Conservation (phyloP, 2,329 filamentous ascomycete species). For the Nigrograna mackinnonii region DNA sequence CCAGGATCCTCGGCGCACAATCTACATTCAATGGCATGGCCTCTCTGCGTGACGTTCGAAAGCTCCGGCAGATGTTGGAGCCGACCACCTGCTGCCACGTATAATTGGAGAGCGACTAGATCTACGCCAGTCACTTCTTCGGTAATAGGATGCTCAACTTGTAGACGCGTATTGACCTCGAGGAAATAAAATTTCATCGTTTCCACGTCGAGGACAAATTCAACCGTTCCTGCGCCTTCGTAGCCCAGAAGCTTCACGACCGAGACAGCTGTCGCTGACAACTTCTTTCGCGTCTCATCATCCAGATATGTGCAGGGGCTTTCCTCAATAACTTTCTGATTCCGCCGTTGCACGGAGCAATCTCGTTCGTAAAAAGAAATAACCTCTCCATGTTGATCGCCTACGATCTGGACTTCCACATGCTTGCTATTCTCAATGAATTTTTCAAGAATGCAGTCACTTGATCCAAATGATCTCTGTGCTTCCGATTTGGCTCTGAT, state of each 20-base stretch:
- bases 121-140: conserved; percentile 60
- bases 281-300: conserved; percentile 63
- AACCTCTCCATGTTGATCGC: conserved; percentile 76
- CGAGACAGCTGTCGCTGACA: conserved; percentile 71
- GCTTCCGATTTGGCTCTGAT: background rate
- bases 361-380: conserved; percentile 87
- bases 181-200: conserved; percentile 75
- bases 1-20: conserved; percentile 64
- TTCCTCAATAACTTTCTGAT: conserved; percentile 92
- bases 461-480: background rate
- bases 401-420: conserved; percentile 90
- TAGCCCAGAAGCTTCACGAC: conserved; percentile 64
- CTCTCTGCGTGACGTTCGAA: no score
- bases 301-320: conserved; percentile 74
- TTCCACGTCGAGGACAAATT: conserved; percentile 87
- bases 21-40: conserved; percentile 57
- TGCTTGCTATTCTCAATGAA: conserved; percentile 61
- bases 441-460: background rate
- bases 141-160: conserved; percentile 63
- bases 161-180: conserved; percentile 63
- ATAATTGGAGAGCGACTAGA: conserved; percentile 51
- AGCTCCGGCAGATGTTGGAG: conserved; percentile 49
- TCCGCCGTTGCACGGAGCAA: conserved; percentile 82
- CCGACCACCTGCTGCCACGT: conserved; percentile 61
- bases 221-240: conserved; percentile 85